phyloP scores from a whole-genome alignment of 2,329 filamentous ascomycete genomes.

The Graphiopsis chlorocephala region DNA sequence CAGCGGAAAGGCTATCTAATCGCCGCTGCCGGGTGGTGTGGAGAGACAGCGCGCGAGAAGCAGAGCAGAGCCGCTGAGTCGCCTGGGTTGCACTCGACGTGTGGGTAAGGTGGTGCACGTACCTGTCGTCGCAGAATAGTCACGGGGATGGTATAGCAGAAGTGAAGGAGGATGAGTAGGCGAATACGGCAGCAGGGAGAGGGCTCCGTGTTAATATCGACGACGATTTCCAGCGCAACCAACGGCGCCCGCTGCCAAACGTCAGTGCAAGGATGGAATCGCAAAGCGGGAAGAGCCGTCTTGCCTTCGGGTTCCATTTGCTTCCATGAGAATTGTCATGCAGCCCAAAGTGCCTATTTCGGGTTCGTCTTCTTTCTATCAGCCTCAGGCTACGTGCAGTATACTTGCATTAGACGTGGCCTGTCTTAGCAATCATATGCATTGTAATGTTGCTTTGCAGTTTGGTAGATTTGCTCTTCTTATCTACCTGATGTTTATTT shows the following conservation, averaged over 20 bases:
- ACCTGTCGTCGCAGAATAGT: constrained; percentile 4
- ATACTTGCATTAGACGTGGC: background rate
- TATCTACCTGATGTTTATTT: background rate
- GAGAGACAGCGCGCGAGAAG: background rate
- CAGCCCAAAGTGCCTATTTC: background rate
- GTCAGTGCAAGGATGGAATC: constrained; percentile 5
- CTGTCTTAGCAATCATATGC: background rate
- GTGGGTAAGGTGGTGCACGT: background rate
- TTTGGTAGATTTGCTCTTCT: background rate
- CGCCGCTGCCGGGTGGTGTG: background rate
- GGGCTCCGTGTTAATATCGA: constrained; percentile 1
- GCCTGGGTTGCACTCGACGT: background rate
- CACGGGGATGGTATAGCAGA: background rate
- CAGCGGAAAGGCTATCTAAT: constrained; percentile 12
- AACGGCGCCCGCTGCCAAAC: background rate
- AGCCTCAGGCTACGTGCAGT: background rate
- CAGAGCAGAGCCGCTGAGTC: background rate
- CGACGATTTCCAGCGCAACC: constrained; percentile 7
- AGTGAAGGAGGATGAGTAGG: background rate
- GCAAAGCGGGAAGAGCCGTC: background rate
- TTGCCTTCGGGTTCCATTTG: background rate
- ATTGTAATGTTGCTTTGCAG: background rate
- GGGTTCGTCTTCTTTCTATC: background rate
- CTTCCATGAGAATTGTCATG: constrained; percentile 6
- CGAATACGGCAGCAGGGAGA: background rate